Evolutionary conservation across 306 rosid species (phyloP).

Genomic region (Lathyrus tuberosus): DNA sequence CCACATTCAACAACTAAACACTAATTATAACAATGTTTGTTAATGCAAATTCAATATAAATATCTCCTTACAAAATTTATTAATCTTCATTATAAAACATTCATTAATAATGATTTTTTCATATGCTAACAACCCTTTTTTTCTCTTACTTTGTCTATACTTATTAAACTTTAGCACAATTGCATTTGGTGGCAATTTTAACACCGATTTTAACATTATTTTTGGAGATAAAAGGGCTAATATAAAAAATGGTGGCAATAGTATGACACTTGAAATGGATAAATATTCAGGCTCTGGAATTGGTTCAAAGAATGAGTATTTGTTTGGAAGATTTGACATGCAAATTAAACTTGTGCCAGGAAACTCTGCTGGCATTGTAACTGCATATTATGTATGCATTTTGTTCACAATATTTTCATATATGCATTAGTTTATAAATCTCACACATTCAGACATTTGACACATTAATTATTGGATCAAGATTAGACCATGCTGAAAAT

Average conservation of each 20-base stretch:
- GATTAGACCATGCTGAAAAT: no score
- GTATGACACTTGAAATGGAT: slow-evolving; percentile 43
- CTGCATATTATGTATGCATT: slow-evolving; percentile 50
- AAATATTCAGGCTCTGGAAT: slow-evolving; percentile 47
- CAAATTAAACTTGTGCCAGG: slow-evolving; percentile 53
- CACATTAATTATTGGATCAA: no score
- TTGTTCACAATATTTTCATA: not conserved
- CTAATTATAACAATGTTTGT: not conserved
- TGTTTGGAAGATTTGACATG: slow-evolving; percentile 56
- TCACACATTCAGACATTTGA: no score
- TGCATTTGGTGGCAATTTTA: slow-evolving; percentile 42
- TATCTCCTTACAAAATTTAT: not conserved
- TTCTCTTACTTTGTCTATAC: slow-evolving; percentile 31
- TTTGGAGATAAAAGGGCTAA: slow-evolving; percentile 45
- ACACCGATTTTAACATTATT: slow-evolving; percentile 37
- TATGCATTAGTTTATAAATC: no score
- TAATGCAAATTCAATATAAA: not conserved
- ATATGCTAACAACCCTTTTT: not conserved
- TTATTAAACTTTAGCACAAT: slow-evolving; percentile 9
- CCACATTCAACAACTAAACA: not conserved
- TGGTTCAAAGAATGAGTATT: slow-evolving; percentile 40
- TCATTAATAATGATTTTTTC: slow-evolving; percentile 32
- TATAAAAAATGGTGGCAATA: slow-evolving; percentile 37
- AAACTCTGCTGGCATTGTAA: slow-evolving; percentile 53
- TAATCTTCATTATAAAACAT: not conserved